phyloP scores from a whole-genome alignment of 495 filamentous ascomycete genomes.

The Amphirosellinia nigrospora region DNA sequence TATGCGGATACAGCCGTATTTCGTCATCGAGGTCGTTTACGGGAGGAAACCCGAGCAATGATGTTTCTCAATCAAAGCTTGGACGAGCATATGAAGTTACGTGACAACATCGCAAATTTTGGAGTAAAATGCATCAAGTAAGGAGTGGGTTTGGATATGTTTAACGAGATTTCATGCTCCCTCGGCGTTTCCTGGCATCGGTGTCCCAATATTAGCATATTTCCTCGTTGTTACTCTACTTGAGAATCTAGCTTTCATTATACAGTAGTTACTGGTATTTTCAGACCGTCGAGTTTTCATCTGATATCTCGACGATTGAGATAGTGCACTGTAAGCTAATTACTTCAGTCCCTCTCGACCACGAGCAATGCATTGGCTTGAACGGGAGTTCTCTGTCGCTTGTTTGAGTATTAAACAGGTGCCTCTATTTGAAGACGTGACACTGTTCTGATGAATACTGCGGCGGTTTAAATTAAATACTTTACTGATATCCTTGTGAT shows the following conservation, averaged over 20 bases:
- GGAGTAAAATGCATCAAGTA: neutral
- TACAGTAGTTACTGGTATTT: too few relatives aligned
- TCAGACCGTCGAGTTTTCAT: too few relatives aligned
- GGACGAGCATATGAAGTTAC: neutral
- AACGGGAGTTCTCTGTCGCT: too few relatives aligned
- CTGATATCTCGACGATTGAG: too few relatives aligned
- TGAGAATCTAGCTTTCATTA: neutral
- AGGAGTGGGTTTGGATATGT: constrained; percentile 6
- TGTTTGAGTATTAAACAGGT: too few relatives aligned
- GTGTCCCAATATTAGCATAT: neutral
- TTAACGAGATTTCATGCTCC: neutral
- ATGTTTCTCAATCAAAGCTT: neutral
- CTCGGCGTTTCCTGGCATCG: neutral
- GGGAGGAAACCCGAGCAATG: constrained; percentile 29
- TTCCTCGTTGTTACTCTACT: neutral
- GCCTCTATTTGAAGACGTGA: too few relatives aligned
- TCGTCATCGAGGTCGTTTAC: constrained; percentile 31
- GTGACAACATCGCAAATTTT: neutral
- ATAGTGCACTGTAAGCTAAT: too few relatives aligned
- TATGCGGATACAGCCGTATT: constrained; percentile 31
- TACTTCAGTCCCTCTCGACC: too few relatives aligned
- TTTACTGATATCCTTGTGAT: too few relatives aligned
- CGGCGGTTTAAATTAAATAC: too few relatives aligned
- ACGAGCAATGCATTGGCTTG: too few relatives aligned
- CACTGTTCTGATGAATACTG: too few relatives aligned